Evolutionary conservation across 768 basidiomycete species (phyloP), one percentile per base, ranked within the genome.

Genomic region (Suillus subaureus): DNA sequence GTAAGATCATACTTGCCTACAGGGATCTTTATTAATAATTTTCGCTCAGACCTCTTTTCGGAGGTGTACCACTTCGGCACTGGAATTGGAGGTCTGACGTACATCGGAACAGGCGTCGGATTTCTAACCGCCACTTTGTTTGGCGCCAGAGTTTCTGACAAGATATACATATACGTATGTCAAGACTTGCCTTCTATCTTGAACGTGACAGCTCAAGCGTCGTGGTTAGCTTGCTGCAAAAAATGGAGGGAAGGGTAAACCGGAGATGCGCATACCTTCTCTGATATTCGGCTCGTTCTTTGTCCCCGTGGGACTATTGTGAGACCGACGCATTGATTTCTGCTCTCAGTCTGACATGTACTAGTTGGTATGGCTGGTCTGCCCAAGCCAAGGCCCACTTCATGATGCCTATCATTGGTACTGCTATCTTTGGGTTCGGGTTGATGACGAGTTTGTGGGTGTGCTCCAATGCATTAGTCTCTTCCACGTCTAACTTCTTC

Each of bases 291-390:
- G 91, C 15, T 89, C 89, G 1, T 74, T 88, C 43, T 86, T 91
- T 64, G 86, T 87, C 2, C 91, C 91, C 1, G 76, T 92, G 55
- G 91, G 90, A n/a, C 72, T 91, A 21, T 83, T 91, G 89, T 89
- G 71, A 70, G 89, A 79, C 2, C 21, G 18, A 31, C n/a, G 13
- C 15, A 21, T 39, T 43, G 62, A 37, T 35, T 23, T 21, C 18
- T 62, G 42, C 52, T 21, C 61, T 23, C 23, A 35, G 16, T 16
- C 28, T 71, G 54, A 69, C 39, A 26, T 28, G 28, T 39, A 55
- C 1, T 63, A 90, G 89, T 66, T 90, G 91, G 91, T 93, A 90
- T 70, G 91, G 91, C 26, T 93, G 91, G 91, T 89, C 90, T n/a
- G 91, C 90, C 4, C 79, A 89, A 65, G 84, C 85, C 0, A 75